Evolutionary conservation across 2,329 filamentous ascomycete species (phyloP), one percentile per base, ranked within the genome.

Genomic region (Clonostachys solani): DNA sequence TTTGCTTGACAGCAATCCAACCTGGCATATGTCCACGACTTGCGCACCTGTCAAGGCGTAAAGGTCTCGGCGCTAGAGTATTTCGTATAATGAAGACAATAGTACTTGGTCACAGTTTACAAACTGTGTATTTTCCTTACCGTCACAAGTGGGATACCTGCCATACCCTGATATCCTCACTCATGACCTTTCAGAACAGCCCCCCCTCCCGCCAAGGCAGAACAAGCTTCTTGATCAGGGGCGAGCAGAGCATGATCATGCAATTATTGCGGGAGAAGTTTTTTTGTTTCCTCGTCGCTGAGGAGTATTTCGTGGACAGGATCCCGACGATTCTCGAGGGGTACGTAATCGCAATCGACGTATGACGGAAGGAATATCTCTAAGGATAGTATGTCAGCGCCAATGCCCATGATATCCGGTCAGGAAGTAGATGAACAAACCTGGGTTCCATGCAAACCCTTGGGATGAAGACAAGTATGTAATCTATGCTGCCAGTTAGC

Each of bases 361-460:
- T 90, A 90, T 8, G 86, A 89, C 2, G 87, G 87, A 2, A 92
- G 78, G 68, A 92, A 92, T 64, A 92, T 88, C 62, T 92, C 87
- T 86, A 53, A 9, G 47, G 16, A 8, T 15, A n/a, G 29, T 49
- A 33, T 47, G 50, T 53, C 5, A 43, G 16, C 17, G 15, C 17
- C 17, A n/a, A 29, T 43, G 41, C 13, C 33, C 15, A 29, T n/a
- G 9, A 4, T 13, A 29, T 16, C 12, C 19, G 23, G 16, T 23
- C 17, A 16, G 37, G 12, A 19, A 10, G 41, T 33, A 29, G 7
- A n/a, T 29, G 38, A 19, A 55, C 67, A 45, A 69, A 86, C 83
- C 84, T 64, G 87, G 87, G 65, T 92, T 92, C 87, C 87, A 92
- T 51, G 84, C 82, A 60, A 90, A 92, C 48, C 87, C 87, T 67